A percentile compares a stretch with the other conserved stretches of the same genome.
Conservation (phyloP, 2,329 filamentous ascomycete genomes). For the Claviceps paspali region DNA sequence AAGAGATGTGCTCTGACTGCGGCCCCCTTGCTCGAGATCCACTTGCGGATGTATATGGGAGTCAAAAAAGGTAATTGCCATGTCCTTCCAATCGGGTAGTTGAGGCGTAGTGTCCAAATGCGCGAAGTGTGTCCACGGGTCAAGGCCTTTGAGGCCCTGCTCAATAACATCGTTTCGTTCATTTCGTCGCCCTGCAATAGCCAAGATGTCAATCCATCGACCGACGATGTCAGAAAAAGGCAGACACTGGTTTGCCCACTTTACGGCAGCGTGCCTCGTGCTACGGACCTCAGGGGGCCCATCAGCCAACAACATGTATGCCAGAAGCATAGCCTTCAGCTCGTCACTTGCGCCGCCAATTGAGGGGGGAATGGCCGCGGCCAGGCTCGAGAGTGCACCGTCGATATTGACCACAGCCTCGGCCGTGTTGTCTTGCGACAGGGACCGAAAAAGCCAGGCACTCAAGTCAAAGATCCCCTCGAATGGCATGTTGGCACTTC, state of each 20-base stretch:
- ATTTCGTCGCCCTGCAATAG: conserved; percentile 48
- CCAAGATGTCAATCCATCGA: conserved; percentile 79
- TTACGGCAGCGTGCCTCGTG: conserved; percentile 66
- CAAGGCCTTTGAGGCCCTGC: conserved; percentile 76
- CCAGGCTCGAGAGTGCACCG: conserved; percentile 66
- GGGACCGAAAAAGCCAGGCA: conserved; percentile 67
- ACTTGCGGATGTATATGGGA: conserved; percentile 15
- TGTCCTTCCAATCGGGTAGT: conserved; percentile 36
- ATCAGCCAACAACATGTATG: conserved; percentile 46
- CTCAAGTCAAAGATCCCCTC: conserved; percentile 39
- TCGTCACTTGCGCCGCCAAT: conserved; percentile 14
- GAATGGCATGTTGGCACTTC: conserved; percentile 42
- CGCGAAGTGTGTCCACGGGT: conserved; percentile 41
- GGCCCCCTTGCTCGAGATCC: not conserved
- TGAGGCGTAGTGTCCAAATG: conserved; percentile 25
- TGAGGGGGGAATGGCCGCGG: conserved; percentile 25
- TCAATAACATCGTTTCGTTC: conserved; percentile 75
- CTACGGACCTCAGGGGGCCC: conserved; percentile 45
- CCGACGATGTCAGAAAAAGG: conserved; percentile 64
- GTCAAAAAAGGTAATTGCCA: conserved; percentile 35
- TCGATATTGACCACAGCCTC: conserved; percentile 79
- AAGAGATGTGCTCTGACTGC: not conserved
- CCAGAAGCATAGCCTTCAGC: conserved; percentile 43
- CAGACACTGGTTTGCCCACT: conserved; percentile 81
- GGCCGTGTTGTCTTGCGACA: conserved; percentile 62